phyloP scores from a whole-genome alignment of 2,329 filamentous ascomycete species.

The Sarocladiaceae sp. region DNA sequence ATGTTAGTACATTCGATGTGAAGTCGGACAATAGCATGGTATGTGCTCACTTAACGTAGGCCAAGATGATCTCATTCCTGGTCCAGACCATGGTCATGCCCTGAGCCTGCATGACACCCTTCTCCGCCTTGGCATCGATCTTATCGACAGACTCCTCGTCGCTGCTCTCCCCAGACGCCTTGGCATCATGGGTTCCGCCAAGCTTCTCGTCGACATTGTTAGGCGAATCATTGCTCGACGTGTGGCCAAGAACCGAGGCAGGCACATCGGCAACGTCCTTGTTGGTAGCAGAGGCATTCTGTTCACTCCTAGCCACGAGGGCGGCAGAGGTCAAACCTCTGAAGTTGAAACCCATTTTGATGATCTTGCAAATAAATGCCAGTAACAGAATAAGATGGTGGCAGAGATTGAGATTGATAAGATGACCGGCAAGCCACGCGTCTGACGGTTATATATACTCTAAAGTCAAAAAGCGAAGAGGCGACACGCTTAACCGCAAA shows the following conservation, averaged over 20 bases:
- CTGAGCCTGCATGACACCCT: constrained; percentile 35
- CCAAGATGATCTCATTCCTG: constrained; percentile 29
- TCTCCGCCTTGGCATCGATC: constrained; percentile 20
- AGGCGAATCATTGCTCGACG: not conserved
- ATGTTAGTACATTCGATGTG: not conserved
- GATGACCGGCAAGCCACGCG: not conserved
- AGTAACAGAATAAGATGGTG: not conserved
- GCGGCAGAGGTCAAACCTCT: not conserved
- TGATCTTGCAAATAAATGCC: not conserved
- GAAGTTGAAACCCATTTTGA: not conserved
- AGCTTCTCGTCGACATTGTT: not conserved
- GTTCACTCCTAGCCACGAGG: not conserved
- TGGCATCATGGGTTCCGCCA: not conserved
- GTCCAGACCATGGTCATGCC: constrained; percentile 36
- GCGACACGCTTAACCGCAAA: not conserved
- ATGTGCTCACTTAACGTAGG: constrained; percentile 23
- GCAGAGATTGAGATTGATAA: not conserved
- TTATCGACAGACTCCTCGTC: not conserved
- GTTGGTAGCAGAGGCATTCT: not conserved
- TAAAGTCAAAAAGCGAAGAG: not conserved
- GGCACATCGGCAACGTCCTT: not conserved
- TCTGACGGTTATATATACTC: not conserved
- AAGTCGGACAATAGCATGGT: not conserved
- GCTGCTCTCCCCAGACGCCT: not conserved
- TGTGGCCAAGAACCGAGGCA: not conserved